phyloP scores from a whole-genome alignment of 2,329 filamentous ascomycete species.

The Ceratocystis variospora region DNA sequence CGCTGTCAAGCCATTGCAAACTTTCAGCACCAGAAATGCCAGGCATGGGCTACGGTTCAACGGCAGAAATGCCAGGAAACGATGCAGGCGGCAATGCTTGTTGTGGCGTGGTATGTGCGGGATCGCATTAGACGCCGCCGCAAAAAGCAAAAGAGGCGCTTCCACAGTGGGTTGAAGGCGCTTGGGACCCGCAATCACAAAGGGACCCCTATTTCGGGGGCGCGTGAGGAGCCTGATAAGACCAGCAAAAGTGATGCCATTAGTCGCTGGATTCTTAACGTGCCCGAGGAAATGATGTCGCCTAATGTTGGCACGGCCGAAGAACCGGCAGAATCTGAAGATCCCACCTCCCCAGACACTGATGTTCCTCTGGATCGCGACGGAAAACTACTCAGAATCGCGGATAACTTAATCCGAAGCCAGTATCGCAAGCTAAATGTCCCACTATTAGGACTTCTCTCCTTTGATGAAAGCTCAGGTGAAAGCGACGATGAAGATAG shows the following conservation, averaged over 20 bases:
- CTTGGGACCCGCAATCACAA: slow-evolving; percentile 20
- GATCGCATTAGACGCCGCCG: slow-evolving; percentile 34
- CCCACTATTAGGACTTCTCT: slow-evolving; percentile 33
- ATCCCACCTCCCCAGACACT: slow-evolving; percentile 30
- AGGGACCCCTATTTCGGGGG: background rate
- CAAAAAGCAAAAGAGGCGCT: slow-evolving; percentile 30
- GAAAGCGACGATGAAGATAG: slow-evolving; percentile 27
- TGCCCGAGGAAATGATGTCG: slow-evolving; percentile 27
- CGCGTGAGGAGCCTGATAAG: slow-evolving; percentile 23
- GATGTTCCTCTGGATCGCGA: slow-evolving; percentile 31
- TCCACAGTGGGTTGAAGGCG: slow-evolving; percentile 29
- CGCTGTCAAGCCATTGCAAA: slow-evolving; percentile 34
- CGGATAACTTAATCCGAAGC: slow-evolving; percentile 36
- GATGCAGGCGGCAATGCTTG: slow-evolving; percentile 36
- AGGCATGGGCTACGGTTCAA: slow-evolving; percentile 35
- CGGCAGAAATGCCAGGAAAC: slow-evolving; percentile 36
- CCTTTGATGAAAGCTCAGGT: slow-evolving; percentile 33
- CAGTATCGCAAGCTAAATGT: slow-evolving; percentile 35
- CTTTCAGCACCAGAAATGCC: slow-evolving; percentile 35
- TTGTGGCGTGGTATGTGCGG: slow-evolving; percentile 37
- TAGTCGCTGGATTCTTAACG: slow-evolving; percentile 32
- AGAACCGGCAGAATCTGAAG: slow-evolving; percentile 27
- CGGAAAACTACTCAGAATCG: slow-evolving; percentile 31
- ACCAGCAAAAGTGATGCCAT: slow-evolving; percentile 30
- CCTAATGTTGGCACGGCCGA: slow-evolving; percentile 24